Percentiles rank a stretch among this genome's conserved stretches.
These are phyloP conservation scores for Malassezia cuniculi DNA, from an alignment of 1,284 basidiomycete genomes.

Conservation along the genomic window DNA sequence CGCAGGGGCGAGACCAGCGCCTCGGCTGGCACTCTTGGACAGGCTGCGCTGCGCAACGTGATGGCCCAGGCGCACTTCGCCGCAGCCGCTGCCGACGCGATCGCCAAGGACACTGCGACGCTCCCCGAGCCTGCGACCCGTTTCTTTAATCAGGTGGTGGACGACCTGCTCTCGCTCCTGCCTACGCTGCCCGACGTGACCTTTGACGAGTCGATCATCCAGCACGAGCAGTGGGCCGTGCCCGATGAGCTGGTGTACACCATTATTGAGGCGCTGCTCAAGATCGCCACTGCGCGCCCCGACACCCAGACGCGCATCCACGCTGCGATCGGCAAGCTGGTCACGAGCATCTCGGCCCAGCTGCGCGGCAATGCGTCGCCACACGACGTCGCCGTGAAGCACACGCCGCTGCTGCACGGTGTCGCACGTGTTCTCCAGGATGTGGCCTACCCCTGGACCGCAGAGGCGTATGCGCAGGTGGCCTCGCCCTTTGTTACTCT, in stretches of 20 bases:
- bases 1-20: slow-evolving; percentile 5
- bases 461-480: slow-evolving; percentile 56
- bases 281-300: slow-evolving; percentile 52
- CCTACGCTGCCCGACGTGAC: slow-evolving; percentile 28
- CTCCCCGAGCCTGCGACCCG: slow-evolving; percentile 12
- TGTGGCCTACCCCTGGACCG: slow-evolving; percentile 61
- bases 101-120: slow-evolving; percentile 14
- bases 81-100: slow-evolving; percentile 27
- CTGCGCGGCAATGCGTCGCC: too few relatives aligned
- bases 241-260: slow-evolving; percentile 39
- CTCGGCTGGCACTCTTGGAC: background rate
- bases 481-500: slow-evolving; percentile 55
- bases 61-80: slow-evolving; percentile 40
- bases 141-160: background rate
- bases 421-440: slow-evolving; percentile 71
- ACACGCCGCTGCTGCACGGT: slow-evolving; percentile 70
- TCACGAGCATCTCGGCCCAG: too few relatives aligned
- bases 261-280: slow-evolving; percentile 49
- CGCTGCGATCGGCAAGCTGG: slow-evolving; percentile 19
- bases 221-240: slow-evolving; percentile 26
- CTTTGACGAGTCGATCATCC: slow-evolving; percentile 19
- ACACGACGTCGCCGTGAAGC: slow-evolving; percentile 16
- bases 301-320: slow-evolving; percentile 53
- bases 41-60: slow-evolving; percentile 2
- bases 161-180: slow-evolving; percentile 21